Evolutionary conservation across 805 yeast genomes (phyloP).

Genomic region (Ogataea chonburiensis): DNA sequence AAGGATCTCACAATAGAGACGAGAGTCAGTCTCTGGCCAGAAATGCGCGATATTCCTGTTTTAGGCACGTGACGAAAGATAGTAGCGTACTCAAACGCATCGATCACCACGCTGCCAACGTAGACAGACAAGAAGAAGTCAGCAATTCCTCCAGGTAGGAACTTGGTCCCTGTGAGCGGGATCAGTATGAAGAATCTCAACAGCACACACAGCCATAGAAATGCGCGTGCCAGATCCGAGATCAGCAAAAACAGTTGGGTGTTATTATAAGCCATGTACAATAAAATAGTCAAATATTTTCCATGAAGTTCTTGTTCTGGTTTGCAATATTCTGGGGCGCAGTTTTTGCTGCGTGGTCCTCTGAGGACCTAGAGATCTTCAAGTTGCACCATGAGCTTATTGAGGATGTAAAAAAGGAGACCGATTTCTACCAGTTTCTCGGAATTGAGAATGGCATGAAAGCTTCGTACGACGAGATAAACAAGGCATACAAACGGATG

Average conservation of each 20-base stretch:
- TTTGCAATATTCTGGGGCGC: constrained; percentile 7
- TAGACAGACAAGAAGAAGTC: constrained; percentile 46
- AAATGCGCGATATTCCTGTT: constrained; percentile 14
- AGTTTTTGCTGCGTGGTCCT: constrained; percentile 23
- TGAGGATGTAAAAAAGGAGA: constrained; percentile 45
- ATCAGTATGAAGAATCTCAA: constrained; percentile 50
- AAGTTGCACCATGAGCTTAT: constrained; percentile 64
- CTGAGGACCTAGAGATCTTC: constrained; percentile 81
- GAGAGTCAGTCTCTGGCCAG: constrained; percentile 11
- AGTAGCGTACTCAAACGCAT: constrained; percentile 20
- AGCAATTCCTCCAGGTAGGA: constrained; percentile 70
- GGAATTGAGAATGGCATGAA: constrained; percentile 42
- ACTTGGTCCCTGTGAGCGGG: constrained; percentile 64
- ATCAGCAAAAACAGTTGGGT: constrained; percentile 26
- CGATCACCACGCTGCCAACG: constrained; percentile 15
- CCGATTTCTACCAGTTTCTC: constrained; percentile 69
- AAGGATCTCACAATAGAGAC: constrained; percentile 15
- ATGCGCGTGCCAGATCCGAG: constrained; percentile 31
- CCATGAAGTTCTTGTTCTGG: constrained; percentile 16
- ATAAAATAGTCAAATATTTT: constrained; percentile 3
- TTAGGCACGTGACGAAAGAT: constrained; percentile 20
- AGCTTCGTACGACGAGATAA: constrained; percentile 52
- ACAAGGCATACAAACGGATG: constrained; percentile 65
- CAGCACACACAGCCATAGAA: constrained; percentile 49
- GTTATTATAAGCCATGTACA: constrained; percentile 19